A percentile compares a stretch with the other conserved stretches of the same genome.
phyloP scores from a whole-genome alignment of 148 eudicot species.

The Fagopyrum esculentum region DNA sequence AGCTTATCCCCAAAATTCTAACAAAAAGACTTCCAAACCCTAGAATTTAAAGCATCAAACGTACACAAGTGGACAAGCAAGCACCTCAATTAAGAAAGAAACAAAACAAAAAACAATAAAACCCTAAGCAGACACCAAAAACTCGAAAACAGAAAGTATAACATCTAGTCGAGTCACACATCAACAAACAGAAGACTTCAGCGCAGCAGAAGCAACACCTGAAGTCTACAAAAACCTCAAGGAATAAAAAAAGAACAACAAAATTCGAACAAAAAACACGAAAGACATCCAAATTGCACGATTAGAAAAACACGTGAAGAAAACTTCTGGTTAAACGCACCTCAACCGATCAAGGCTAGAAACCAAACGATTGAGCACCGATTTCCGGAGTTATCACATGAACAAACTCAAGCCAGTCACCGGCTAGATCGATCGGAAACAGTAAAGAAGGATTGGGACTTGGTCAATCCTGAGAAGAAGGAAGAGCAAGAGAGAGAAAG shows the following conservation, averaged over 20 bases:
- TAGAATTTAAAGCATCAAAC: background rate
- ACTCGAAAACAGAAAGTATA: background rate
- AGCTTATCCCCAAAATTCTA: background rate
- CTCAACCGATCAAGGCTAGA: constrained; percentile 8
- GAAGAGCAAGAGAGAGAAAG: background rate
- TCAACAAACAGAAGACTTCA: background rate
- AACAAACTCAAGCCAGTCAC: background rate
- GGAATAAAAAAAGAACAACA: background rate
- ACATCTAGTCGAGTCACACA: background rate
- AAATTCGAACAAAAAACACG: background rate
- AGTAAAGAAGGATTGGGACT: background rate
- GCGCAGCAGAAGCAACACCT: background rate
- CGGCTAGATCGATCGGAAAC: constrained; percentile 13
- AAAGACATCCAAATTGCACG: background rate
- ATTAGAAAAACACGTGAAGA: background rate
- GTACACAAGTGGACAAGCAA: background rate
- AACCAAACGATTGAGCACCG: background rate
- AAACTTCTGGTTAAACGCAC: background rate
- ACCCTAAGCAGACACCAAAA: background rate
- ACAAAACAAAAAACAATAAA: background rate
- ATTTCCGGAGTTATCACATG: background rate
- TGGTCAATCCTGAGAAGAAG: constrained; percentile 11
- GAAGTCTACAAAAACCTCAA: background rate
- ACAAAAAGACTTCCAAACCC: background rate
- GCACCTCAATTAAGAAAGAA: background rate